Evolutionary conservation across 1,284 basidiomycete species (phyloP).

Genomic region (Fistulinella staudtii): DNA sequence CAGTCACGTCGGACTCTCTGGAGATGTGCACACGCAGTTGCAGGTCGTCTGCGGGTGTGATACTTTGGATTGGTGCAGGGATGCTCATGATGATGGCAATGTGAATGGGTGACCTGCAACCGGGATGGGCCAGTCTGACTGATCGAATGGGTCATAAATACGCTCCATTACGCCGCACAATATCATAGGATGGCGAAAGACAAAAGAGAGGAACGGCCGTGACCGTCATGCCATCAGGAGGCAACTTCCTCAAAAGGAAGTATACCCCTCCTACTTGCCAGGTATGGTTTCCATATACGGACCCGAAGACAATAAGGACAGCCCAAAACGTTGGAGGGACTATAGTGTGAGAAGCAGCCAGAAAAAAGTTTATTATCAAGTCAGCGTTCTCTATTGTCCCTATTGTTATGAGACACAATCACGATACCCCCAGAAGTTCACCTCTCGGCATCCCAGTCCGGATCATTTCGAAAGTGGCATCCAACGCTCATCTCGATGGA

Average conservation of each 20-base stretch:
- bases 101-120: conserved; percentile 13
- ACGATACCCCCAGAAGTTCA: background rate
- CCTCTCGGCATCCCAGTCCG: background rate
- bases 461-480: conserved; percentile 3
- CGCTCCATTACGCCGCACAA: conserved; percentile 12
- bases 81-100: too few species aligned
- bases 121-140: conserved; percentile 2
- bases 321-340: conserved; percentile 7
- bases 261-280: conserved; percentile 7
- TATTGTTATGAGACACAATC: conserved; percentile 21
- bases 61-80: conserved; percentile 10
- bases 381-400: conserved; percentile 21
- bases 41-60: conserved; percentile 13
- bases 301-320: conserved; percentile 23
- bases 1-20: conserved; percentile 22
- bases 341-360: conserved; percentile 13
- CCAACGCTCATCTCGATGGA: too few species aligned
- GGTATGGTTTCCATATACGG: conserved; percentile 7
- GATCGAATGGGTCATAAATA: conserved; percentile 22
- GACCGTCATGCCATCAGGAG: background rate
- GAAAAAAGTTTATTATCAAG: conserved; percentile 6
- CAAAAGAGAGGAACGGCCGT: conserved; percentile 18
- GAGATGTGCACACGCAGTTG: conserved; percentile 23
- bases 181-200: conserved; percentile 24
- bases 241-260: conserved; percentile 1